Percentiles rank a stretch among this genome's conserved stretches.
phyloP scores from a whole-genome alignment of 768 basidiomycete genomes.

The Naematelia encephala region DNA sequence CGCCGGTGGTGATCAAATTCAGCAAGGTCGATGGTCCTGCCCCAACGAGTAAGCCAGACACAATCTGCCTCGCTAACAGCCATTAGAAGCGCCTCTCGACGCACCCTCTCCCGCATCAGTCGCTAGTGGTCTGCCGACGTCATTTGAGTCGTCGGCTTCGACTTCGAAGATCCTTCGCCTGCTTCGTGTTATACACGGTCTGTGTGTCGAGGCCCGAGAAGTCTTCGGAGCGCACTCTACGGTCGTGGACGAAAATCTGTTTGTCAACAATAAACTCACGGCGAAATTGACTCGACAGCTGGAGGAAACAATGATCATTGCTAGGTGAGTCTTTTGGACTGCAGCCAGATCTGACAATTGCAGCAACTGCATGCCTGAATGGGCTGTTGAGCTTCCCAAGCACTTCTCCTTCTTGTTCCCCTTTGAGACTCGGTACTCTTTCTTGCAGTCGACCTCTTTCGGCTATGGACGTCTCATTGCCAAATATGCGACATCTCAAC shows the following conservation, averaged over 20 bases:
- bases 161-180: constrained; percentile 88
- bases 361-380: constrained; percentile 93
- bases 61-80: constrained; percentile 52
- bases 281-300: constrained; percentile 96
- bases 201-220: constrained; percentile 62
- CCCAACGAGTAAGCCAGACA: constrained; percentile 48
- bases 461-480: constrained; percentile 93
- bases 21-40: constrained; percentile 84
- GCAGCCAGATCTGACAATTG: not conserved
- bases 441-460: constrained; percentile 95
- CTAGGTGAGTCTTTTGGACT: constrained; percentile 63
- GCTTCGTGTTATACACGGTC: constrained; percentile 76
- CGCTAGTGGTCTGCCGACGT: constrained; percentile 58
- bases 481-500: constrained; percentile 89
- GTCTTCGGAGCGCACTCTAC: constrained; percentile 46
- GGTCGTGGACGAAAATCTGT: constrained; percentile 73
- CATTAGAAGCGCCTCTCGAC: constrained; percentile 16
- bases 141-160: constrained; percentile 75
- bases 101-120: constrained; percentile 33
- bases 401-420: constrained; percentile 99
- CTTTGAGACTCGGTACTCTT: constrained; percentile 93
- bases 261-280: constrained; percentile 95
- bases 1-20: constrained; percentile 84
- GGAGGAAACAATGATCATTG: constrained; percentile 98
- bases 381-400: constrained; percentile 92